phyloP scores from a whole-genome alignment of 345 rosid species.

The Rhizophora apiculata region DNA sequence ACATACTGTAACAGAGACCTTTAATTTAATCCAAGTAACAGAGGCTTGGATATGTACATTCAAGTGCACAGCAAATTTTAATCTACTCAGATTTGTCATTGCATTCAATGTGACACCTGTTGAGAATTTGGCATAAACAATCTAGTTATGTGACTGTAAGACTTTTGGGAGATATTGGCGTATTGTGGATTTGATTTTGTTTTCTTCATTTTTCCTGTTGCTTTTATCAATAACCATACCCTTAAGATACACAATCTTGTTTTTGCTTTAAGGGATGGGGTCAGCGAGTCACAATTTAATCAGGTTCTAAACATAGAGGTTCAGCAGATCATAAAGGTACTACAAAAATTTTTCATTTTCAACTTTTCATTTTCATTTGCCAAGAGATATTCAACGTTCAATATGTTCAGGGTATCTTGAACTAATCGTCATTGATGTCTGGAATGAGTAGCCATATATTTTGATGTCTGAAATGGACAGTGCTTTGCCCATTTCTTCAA shows the following conservation, averaged over 20 bases:
- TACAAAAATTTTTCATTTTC: background rate
- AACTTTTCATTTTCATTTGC: background rate
- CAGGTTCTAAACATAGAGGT: constrained; percentile 83
- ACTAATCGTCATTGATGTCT: background rate
- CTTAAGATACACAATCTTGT: constrained; percentile 9
- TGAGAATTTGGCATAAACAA: too few relatives aligned
- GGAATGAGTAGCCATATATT: background rate
- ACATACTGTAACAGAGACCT: too few relatives aligned
- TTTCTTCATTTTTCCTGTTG: background rate
- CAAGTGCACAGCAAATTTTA: too few relatives aligned
- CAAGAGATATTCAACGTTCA: background rate
- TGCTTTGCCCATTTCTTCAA: too few relatives aligned
- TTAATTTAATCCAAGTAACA: too few relatives aligned
- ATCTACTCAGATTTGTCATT: too few relatives aligned
- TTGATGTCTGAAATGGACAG: too few relatives aligned
- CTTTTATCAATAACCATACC: background rate
- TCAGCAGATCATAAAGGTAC: constrained; percentile 75
- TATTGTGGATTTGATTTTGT: background rate
- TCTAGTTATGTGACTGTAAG: background rate
- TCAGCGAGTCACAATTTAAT: constrained; percentile 86
- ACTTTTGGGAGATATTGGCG: background rate
- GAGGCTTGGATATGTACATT: too few relatives aligned
- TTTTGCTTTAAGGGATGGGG: constrained; percentile 69
- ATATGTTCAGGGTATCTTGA: background rate
- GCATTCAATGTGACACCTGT: too few relatives aligned